Conservation (phyloP, 73 alveolate genomes). For the Tetrahymena thermophila region DNA sequence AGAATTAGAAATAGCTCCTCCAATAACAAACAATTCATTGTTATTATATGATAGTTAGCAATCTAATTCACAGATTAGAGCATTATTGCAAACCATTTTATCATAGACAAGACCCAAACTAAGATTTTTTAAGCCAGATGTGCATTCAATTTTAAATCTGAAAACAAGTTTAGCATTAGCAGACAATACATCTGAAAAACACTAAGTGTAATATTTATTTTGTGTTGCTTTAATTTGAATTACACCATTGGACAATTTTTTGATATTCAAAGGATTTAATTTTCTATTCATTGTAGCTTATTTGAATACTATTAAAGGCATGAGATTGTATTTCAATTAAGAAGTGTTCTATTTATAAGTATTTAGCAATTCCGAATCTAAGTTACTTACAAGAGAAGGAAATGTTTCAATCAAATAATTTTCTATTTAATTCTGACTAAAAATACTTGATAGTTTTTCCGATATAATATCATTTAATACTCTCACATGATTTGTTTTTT, state of each 20-base stretch:
- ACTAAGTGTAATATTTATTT: not conserved
- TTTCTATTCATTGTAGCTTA: not conserved
- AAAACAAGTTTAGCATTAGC: not conserved
- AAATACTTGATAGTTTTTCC: not conserved
- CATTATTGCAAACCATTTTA: not conserved
- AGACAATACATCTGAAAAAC: not conserved
- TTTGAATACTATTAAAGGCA: not conserved
- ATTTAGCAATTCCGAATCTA: too few species aligned
- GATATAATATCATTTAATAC: not conserved
- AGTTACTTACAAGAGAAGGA: not conserved
- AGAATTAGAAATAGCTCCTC: not conserved
- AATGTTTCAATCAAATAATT: not conserved
- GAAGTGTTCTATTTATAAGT: too few species aligned
- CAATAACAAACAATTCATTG: not conserved
- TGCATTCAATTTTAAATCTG: not conserved
- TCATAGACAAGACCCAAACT: not conserved
- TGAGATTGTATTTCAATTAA: not conserved
- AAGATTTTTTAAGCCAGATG: too few species aligned
- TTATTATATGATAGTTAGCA: not conserved
- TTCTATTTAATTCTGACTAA: too few species aligned
- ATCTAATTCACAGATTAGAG: not conserved
- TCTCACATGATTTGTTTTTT: not conserved
- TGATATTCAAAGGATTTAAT: not conserved
- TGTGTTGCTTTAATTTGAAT: not conserved
- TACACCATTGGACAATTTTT: not conserved